Base-by-base conservation (phyloP, 176 grass and related monocot genomes). In the Calamus simplicifolius region DNA sequence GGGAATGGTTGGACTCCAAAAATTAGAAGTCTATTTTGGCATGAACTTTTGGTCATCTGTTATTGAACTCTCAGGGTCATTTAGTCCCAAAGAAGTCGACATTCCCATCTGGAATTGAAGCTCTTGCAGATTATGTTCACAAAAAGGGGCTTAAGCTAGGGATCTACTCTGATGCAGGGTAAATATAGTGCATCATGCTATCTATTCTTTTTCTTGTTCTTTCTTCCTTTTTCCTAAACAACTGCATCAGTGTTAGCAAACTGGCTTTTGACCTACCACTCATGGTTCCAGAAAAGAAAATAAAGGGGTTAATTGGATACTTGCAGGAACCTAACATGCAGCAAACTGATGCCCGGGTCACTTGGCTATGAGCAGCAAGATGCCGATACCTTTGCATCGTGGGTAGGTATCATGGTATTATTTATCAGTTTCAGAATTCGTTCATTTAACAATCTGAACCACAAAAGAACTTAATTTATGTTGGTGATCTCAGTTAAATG, bases 111-210 rank as follows among this genome's bases (percentile, higher is more conserved):
- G 93, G 93, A 63, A 92, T 98, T 5, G 76, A 89, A 57, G 78
- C 81, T 26, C 73, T 98, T 6, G 84, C 93, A 27, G 81, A 92
- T 26, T 92, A 92, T 77, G 73, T 91, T 62, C 93, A 98, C 56
- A 52, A 77, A 69, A 98, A 88, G 79, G 87, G 93, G 8, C 87
- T 98, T 70, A 88, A 88, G 17, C 84, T 98, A 5, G 93, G 93
- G 0, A 98, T 98, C 30, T 98, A 98, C 78, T 85, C 87, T 35
- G 87, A 98, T 59, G 93, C 93, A 52, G 87, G 93, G 87, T 96
- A 61, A 81, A 26, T 70, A 3, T 49, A 21, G 5, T 43, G 65
- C 15, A 17, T 58, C 4, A 31, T 25, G 25, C 18, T 12, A 55
- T 57, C 15, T 8, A 53, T 0, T 2, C 6, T 66, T 64, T 15